Percentiles rank a stretch among this genome's conserved stretches.
phyloP scores from a whole-genome alignment of 371 early-diverging fungal genomes.

The Rhizopus arrhizus region DNA sequence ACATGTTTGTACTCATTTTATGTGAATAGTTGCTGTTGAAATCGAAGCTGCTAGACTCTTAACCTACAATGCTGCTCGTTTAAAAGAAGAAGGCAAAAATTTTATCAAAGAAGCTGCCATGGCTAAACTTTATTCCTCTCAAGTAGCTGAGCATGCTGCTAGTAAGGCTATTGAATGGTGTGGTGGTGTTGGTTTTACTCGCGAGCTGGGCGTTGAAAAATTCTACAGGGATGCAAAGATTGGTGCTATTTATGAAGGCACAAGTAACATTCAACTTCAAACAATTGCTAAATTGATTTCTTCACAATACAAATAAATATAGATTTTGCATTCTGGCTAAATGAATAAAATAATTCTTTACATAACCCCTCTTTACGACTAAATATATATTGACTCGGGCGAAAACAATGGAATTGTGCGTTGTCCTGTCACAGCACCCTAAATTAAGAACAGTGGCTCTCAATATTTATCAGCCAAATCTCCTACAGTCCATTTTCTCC shows the following conservation, averaged over 20 bases:
- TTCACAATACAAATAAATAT: constrained; percentile 61
- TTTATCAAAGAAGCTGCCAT: constrained; percentile 97
- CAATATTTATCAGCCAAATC: too few relatives aligned
- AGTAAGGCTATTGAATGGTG: constrained; percentile 95
- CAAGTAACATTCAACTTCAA: constrained; percentile 95
- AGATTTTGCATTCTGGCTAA: too few relatives aligned
- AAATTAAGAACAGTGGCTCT: too few relatives aligned
- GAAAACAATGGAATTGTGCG: too few relatives aligned
- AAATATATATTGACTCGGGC: too few relatives aligned
- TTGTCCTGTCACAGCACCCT: too few relatives aligned
- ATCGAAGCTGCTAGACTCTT: constrained; percentile 95
- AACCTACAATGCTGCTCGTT: constrained; percentile 96
- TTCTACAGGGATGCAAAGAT: constrained; percentile 97
- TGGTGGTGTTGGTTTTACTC: constrained; percentile 96
- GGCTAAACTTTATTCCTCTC: constrained; percentile 94
- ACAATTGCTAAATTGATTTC: constrained; percentile 92
- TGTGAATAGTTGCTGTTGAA: constrained; percentile 72
- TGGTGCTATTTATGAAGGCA: constrained; percentile 84
- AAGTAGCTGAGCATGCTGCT: constrained; percentile 92
- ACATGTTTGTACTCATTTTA: background rate
- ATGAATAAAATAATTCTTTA: too few relatives aligned
- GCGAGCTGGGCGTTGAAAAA: constrained; percentile 80
- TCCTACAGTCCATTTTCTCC: too few relatives aligned
- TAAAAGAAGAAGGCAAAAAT: constrained; percentile 89
- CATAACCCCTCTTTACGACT: too few relatives aligned